Conservation (phyloP, 371 early-diverging fungal species). For the Mortierella sp. region DNA sequence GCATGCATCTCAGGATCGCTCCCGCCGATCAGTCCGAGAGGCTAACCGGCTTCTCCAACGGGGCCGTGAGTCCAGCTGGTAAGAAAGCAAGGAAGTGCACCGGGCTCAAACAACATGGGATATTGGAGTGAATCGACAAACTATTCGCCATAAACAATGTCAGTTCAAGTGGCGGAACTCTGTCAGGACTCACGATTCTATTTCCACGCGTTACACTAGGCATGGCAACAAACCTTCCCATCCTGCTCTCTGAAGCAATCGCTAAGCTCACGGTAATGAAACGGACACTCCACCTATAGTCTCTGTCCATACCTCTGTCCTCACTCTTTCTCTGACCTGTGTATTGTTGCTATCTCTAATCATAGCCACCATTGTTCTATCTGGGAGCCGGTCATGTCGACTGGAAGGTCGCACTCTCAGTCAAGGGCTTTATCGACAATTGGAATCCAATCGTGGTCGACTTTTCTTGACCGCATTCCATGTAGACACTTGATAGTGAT, state of each 20-base stretch:
- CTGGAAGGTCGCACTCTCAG: slow-evolving; percentile 85
- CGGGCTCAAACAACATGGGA: too few relatives aligned
- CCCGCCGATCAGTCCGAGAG: slow-evolving; percentile 47
- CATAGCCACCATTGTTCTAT: slow-evolving; percentile 78
- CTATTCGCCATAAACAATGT: slow-evolving; percentile 45
- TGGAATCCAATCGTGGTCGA: slow-evolving; percentile 44
- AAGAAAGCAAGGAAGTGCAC: slow-evolving; percentile 32
- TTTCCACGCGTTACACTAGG: slow-evolving; percentile 9
- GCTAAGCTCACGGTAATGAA: slow-evolving; percentile 37
- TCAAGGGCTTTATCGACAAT: slow-evolving; percentile 66
- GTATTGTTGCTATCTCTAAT: not conserved
- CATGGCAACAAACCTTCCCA: slow-evolving; percentile 42
- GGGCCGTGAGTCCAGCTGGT: slow-evolving; percentile 45
- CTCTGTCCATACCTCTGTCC: not conserved
- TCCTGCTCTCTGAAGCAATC: slow-evolving; percentile 32
- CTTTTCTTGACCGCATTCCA: slow-evolving; percentile 14
- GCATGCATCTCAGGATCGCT: slow-evolving; percentile 47
- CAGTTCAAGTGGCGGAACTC: not conserved
- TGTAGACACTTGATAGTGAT: not conserved
- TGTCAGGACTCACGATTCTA: not conserved
- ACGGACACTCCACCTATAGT: not conserved
- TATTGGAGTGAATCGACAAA: too few relatives aligned
- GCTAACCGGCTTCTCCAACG: slow-evolving; percentile 30
- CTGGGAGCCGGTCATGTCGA: slow-evolving; percentile 93
- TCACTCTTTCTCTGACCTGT: not conserved